Base-by-base conservation (phyloP, 1,139 yeast genomes). In the Yamadazyma spencermartinsiae region DNA sequence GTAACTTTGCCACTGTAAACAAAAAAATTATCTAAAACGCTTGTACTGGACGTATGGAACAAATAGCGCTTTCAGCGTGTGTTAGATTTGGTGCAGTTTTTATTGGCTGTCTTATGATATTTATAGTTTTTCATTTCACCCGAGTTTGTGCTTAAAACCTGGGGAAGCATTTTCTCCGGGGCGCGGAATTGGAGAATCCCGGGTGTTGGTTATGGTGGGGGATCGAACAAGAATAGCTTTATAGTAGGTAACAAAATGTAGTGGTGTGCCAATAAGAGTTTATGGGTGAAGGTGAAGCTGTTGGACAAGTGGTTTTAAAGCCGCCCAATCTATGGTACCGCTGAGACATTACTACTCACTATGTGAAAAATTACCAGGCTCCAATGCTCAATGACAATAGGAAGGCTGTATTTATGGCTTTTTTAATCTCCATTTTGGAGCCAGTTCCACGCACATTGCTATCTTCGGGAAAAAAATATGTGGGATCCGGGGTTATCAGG, bases 141-240 rank as follows among this genome's bases (percentile, higher is more conserved):
- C 20, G 20, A 16, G 20, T 6, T 4, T 10, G 12, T 4, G 20
- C n/a, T n/a, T n/a, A 11, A 28, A 28, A 28, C 12, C 31, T 28
- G 31, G 31, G 31, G 31, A 28, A 7, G n/a, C n/a, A n/a, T n/a
- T 9, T 28, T 28, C 31, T 16, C 31, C 31, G 31, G 31, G 31
- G 20, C 16, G 31, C 12, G 31, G 19, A 17, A 9, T 26, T n/a
- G 17, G 5, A 16, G 31, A 13, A 4, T 15, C 6, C 20, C 20
- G 31, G 31, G 31, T 5, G 17, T 5, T 5, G 5, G 12, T 8
- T 7, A 24, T 4, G 8, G 17, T 4, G 31, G 31, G 20, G 31
- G 20, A 10, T 10, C 12, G 20, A 12, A 26, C 16, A 12, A 5
- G 13, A 24, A 8, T 6, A n/a, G 13, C 12, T 20, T 10, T 7